These are phyloP conservation scores for Barnettozyma hawaiiensis DNA, from an alignment of 1,139 yeast genomes.

Conservation along the genomic window DNA sequence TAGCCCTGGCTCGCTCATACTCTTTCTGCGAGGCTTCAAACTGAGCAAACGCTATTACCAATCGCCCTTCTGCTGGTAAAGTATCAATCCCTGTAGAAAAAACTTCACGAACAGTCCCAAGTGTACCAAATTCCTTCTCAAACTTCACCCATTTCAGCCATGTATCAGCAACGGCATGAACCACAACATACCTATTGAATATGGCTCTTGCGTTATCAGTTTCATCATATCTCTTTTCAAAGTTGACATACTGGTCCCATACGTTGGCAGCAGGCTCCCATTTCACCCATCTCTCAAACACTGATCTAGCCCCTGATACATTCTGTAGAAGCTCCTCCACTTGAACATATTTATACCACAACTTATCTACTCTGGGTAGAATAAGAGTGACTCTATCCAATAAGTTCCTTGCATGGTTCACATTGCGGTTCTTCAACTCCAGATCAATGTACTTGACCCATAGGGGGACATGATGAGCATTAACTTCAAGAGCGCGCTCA, in stretches of 20 bases:
- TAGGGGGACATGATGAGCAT: conserved; percentile 67
- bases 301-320: conserved; percentile 51
- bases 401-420: conserved; percentile 85
- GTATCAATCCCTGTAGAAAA: conserved; percentile 65
- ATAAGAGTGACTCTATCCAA: conserved; percentile 71
- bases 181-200: conserved; percentile 50
- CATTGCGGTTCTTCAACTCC: conserved; percentile 65
- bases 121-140: conserved; percentile 51
- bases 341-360: conserved; percentile 80
- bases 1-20: conserved; percentile 57
- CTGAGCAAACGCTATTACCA: conserved; percentile 53
- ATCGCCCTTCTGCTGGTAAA: conserved; percentile 33
- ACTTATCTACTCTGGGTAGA: conserved; percentile 73
- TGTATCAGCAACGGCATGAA: conserved; percentile 46
- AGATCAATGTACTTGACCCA: conserved; percentile 83
- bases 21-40: conserved; percentile 70
- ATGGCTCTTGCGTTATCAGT: conserved; percentile 49
- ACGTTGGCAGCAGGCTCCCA: conserved; percentile 60
- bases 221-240: conserved; percentile 62
- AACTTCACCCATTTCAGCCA: conserved; percentile 65
- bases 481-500: conserved; percentile 82
- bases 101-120: conserved; percentile 49
- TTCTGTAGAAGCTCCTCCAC: conserved; percentile 78
- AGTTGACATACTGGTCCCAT: conserved; percentile 70
- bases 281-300: conserved; percentile 76